Percentiles rank a stretch among this genome's conserved stretches.
phyloP scores from a whole-genome alignment of 176 grass and related monocot genomes.

The Ananas comosus region DNA sequence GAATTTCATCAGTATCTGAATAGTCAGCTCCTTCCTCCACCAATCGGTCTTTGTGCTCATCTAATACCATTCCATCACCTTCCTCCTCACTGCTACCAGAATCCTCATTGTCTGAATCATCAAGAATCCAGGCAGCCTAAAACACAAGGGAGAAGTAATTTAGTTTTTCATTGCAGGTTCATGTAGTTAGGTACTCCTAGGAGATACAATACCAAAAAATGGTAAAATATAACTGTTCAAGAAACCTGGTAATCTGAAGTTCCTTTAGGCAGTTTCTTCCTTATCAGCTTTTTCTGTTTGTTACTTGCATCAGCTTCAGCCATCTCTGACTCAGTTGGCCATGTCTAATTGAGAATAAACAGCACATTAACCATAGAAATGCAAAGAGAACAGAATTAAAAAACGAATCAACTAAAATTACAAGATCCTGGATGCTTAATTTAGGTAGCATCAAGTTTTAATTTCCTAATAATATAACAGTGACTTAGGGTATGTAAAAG shows the following conservation, averaged over 20 bases:
- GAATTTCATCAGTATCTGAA: conserved; percentile 51
- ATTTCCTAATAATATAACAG: too few relatives aligned
- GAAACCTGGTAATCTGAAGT: conserved; percentile 95
- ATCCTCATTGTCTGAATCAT: conserved; percentile 65
- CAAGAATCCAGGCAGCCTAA: conserved; percentile 94
- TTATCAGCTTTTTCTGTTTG: conserved; percentile 52
- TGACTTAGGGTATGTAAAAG: too few relatives aligned
- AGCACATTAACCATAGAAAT: conserved; percentile 13
- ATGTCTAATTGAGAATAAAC: conserved; percentile 70
- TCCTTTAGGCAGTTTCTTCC: conserved; percentile 74
- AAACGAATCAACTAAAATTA: not conserved
- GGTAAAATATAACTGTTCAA: not conserved
- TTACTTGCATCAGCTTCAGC: conserved; percentile 46
- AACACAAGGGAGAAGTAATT: conserved; percentile 1
- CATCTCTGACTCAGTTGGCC: conserved; percentile 82
- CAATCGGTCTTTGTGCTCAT: conserved; percentile 38
- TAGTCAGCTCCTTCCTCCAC: conserved; percentile 29
- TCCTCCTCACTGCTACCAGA: conserved; percentile 35
- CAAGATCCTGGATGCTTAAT: not conserved
- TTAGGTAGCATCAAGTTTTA: not conserved
- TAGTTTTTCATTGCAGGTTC: not conserved
- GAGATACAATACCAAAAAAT: not conserved
- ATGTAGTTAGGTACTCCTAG: not conserved
- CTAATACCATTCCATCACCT: conserved; percentile 64
- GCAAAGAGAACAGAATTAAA: not conserved